Conservation (phyloP, 176 grass and related monocot species). For the Poa annua region DNA sequence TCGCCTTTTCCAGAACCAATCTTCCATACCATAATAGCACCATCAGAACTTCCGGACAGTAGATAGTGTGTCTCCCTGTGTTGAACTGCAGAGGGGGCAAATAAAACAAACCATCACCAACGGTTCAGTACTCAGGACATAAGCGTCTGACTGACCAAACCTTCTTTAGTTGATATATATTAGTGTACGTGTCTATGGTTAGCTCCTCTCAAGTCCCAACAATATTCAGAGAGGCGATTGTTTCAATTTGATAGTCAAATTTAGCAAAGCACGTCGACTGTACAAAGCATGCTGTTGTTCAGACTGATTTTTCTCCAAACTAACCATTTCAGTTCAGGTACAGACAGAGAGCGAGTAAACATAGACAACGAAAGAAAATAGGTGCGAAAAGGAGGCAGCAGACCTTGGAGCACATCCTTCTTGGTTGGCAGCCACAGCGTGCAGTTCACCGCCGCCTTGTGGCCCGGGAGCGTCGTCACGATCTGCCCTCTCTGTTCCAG, state of each 20-base stretch:
- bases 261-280: neutral
- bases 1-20: slow-evolving; percentile 69
- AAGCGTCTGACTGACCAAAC: neutral
- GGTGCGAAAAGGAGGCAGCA: slow-evolving; percentile 4
- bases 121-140: neutral
- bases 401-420: slow-evolving; percentile 84
- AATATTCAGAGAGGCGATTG: neutral
- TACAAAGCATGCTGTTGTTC: neutral
- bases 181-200: neutral
- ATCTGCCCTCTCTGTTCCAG: slow-evolving; percentile 73
- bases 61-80: slow-evolving; percentile 59
- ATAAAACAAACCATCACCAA: slow-evolving; percentile 27
- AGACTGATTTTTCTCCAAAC: neutral
- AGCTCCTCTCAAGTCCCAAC: neutral
- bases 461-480: slow-evolving; percentile 80
- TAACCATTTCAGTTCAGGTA: slow-evolving; percentile 26
- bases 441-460: slow-evolving; percentile 87
- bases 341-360: neutral
- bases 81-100: slow-evolving; percentile 57
- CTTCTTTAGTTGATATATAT: neutral
- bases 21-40: slow-evolving; percentile 75
- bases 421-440: slow-evolving; percentile 84
- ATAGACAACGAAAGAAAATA: neutral
- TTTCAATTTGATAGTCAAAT: neutral
- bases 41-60: slow-evolving; percentile 90